A percentile compares a stretch with the other conserved stretches of the same genome.
Evolutionary conservation across 169 alveolate species (phyloP).

Genomic region (Cryptosporidium baileyi): DNA sequence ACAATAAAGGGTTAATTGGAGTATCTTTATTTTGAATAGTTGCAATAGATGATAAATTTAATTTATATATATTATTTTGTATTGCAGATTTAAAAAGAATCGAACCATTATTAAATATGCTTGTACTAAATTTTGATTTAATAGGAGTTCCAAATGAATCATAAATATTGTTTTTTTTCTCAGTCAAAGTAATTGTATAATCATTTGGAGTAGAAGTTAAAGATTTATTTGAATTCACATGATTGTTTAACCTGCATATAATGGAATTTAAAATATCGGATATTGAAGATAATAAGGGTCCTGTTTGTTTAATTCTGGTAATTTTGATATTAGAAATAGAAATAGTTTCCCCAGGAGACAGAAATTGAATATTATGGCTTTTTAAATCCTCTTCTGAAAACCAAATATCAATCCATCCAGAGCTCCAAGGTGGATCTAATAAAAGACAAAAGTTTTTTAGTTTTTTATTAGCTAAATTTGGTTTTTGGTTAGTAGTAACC

Average conservation of each 20-base stretch:
- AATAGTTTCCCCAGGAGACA: constrained; percentile 57
- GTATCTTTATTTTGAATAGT: no score
- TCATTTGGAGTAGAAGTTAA: neutral
- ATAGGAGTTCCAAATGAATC: neutral
- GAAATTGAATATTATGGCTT: constrained; percentile 44
- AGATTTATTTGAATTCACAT: neutral
- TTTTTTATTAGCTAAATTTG: no score
- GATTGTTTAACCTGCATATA: neutral
- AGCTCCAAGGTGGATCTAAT: constrained; percentile 28
- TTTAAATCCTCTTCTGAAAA: constrained; percentile 13
- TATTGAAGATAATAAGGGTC: neutral
- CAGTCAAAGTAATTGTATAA: neutral
- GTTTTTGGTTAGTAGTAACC: neutral
- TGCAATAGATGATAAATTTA: neutral
- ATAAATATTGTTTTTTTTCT: neutral
- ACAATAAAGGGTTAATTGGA: no score
- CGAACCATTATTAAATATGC: constrained; percentile 38
- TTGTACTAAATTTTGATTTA: neutral
- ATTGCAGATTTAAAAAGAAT: neutral
- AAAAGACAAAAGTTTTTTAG: no score
- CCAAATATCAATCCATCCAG: constrained; percentile 68
- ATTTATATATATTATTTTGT: neutral
- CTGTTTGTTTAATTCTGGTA: neutral
- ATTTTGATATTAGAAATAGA: constrained; percentile 12
- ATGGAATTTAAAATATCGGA: neutral